Percentiles rank a stretch among this genome's conserved stretches.
These are phyloP conservation scores for Termitomyces sp. DNA, from an alignment of 768 basidiomycete species.

Conservation along the genomic window DNA sequence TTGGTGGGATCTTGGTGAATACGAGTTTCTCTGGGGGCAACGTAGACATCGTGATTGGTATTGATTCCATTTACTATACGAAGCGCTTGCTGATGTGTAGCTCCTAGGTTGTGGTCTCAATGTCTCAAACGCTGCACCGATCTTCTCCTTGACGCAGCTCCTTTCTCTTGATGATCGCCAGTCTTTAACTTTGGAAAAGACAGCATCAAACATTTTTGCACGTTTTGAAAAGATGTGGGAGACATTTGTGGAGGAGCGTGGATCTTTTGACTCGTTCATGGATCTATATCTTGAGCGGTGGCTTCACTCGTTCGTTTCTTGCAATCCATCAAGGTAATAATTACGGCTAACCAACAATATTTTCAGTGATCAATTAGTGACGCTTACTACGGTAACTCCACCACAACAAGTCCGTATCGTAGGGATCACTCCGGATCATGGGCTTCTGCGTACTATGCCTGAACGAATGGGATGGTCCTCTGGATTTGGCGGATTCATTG, in stretches of 20 bases:
- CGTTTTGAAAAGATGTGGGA: conserved; percentile 80
- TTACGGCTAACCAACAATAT: neutral
- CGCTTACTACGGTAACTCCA: conserved; percentile 72
- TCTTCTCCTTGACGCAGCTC: conserved; percentile 76
- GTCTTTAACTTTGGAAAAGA: conserved; percentile 62
- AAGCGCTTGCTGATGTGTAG: neutral
- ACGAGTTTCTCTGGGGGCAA: conserved; percentile 72
- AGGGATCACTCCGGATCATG: conserved; percentile 85
- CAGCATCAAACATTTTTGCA: conserved; percentile 68
- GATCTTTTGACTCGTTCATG: conserved; percentile 80
- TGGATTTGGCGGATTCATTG: conserved; percentile 53
- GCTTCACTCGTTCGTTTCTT: conserved; percentile 80
- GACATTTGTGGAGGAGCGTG: conserved; percentile 55
- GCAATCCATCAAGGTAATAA: neutral
- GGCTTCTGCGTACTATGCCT: conserved; percentile 77
- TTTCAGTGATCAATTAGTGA: conserved; percentile 77
- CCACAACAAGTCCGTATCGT: conserved; percentile 67
- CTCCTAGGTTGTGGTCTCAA: conserved; percentile 83
- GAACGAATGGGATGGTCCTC: conserved; percentile 34
- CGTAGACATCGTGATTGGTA: conserved; percentile 57
- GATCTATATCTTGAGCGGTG: conserved; percentile 74
- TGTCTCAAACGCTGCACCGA: conserved; percentile 75
- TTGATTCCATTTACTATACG: neutral
- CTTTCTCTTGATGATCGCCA: conserved; percentile 26
- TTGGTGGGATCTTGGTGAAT: conserved; percentile 91